A percentile compares a stretch with the other conserved stretches of the same genome.
Conservation (phyloP, 1,284 basidiomycete species). For the Ustilago bromivora region DNA sequence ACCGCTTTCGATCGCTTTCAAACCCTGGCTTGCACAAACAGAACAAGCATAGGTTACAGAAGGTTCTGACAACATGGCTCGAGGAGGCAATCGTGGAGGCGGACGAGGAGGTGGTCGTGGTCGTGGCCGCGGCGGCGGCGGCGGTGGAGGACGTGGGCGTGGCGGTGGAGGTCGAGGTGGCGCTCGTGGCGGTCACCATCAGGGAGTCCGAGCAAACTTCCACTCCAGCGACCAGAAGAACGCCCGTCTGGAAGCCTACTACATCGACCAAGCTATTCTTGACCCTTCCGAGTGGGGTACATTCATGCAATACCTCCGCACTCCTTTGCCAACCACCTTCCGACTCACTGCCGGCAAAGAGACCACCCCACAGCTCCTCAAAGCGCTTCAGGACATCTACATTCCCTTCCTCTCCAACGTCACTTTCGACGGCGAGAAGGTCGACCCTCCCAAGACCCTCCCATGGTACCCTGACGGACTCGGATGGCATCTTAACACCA, state of each 20-base stretch:
- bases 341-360: conserved; percentile 77
- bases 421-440: conserved; percentile 79
- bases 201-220: conserved; percentile 29
- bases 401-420: conserved; percentile 82
- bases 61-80: conserved; percentile 29
- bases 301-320: conserved; percentile 79
- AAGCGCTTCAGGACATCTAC: conserved; percentile 72
- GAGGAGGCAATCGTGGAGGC: conserved; percentile 42
- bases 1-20: not conserved
- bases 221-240: conserved; percentile 44
- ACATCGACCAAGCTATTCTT: conserved; percentile 65
- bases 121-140: conserved; percentile 44
- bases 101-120: conserved; percentile 23
- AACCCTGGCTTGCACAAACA: not conserved
- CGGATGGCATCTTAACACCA: conserved; percentile 94
- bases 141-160: conserved; percentile 42
- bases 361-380: conserved; percentile 60
- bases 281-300: conserved; percentile 78
- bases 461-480: conserved; percentile 93
- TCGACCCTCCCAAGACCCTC: conserved; percentile 81
- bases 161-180: conserved; percentile 36
- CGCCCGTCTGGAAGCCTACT: conserved; percentile 63
- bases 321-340: conserved; percentile 91
- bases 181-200: conserved; percentile 33
- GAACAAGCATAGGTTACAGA: not conserved